Percentiles rank a stretch among this genome's conserved stretches.
Conservation (phyloP, 768 basidiomycete species). For the Termitomyces sp. region DNA sequence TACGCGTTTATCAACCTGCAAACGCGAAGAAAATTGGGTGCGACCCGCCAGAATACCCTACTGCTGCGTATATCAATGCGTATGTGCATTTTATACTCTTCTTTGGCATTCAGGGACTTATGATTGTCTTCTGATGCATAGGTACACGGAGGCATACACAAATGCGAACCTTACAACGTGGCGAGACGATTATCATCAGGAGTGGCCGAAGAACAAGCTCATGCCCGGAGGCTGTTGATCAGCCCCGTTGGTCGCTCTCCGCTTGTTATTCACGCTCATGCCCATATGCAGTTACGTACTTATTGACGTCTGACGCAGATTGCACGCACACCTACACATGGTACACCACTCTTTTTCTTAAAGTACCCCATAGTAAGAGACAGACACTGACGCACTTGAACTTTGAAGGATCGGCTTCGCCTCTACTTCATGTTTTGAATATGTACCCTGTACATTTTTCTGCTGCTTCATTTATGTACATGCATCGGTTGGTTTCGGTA, state of each 20-base stretch:
- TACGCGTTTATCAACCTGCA: slow-evolving; percentile 68
- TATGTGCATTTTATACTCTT: slow-evolving; percentile 27
- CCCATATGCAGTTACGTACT: background rate
- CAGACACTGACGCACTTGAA: too few species aligned
- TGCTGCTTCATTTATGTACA: too few species aligned
- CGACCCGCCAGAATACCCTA: slow-evolving; percentile 73
- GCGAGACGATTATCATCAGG: slow-evolving; percentile 29
- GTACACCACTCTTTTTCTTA: background rate
- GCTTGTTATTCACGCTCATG: background rate
- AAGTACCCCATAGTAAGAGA: too few species aligned
- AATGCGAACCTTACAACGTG: slow-evolving; percentile 41
- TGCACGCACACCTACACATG: background rate
- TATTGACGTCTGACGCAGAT: background rate
- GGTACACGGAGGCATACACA: slow-evolving; percentile 36
- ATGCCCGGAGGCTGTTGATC: slow-evolving; percentile 12
- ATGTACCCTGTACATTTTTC: too few species aligned
- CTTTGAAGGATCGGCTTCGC: too few species aligned
- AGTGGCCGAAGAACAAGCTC: slow-evolving; percentile 37
- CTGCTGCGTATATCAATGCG: slow-evolving; percentile 70
- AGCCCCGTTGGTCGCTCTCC: background rate
- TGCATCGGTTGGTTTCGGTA: too few species aligned
- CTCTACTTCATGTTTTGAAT: too few species aligned
- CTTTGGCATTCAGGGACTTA: background rate
- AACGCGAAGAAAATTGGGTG: slow-evolving; percentile 55
- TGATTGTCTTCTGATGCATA: slow-evolving; percentile 6